phyloP scores from a whole-genome alignment of 2,329 filamentous ascomycete species.

The Cryphonectria radicalis region DNA sequence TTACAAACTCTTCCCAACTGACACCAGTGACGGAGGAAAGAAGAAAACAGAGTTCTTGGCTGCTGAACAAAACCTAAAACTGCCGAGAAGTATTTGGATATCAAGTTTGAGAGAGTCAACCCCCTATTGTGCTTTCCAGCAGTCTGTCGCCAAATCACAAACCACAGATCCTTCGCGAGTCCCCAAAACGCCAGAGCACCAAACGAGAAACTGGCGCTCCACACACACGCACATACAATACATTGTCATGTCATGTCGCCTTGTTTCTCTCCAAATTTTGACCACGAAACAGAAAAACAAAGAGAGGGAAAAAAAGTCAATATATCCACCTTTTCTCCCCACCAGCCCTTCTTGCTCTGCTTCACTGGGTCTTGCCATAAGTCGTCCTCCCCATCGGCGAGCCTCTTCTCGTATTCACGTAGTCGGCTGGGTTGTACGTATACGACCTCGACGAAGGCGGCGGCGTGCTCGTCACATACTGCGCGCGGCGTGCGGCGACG shows the following conservation, averaged over 20 bases:
- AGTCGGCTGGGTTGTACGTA: constrained; percentile 47
- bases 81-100: neutral
- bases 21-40: neutral
- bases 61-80: neutral
- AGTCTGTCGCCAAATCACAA: neutral
- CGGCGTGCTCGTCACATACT: constrained; percentile 21
- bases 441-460: constrained; percentile 34
- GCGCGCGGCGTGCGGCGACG: constrained; percentile 10
- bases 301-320: neutral
- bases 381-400: constrained; percentile 10
- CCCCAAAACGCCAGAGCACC: neutral
- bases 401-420: constrained; percentile 33
- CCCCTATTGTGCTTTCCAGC: neutral
- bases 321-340: neutral
- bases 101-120: neutral
- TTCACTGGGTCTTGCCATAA: constrained; percentile 21
- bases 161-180: neutral
- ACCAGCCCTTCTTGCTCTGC: no score
- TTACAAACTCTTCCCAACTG: neutral
- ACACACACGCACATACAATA: neutral
- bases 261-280: neutral
- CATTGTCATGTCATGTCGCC: neutral
- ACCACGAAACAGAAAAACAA: no score
- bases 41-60: neutral
- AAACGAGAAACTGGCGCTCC: neutral